Base-by-base conservation (phyloP, 345 rosid species). In the Punica granatum region DNA sequence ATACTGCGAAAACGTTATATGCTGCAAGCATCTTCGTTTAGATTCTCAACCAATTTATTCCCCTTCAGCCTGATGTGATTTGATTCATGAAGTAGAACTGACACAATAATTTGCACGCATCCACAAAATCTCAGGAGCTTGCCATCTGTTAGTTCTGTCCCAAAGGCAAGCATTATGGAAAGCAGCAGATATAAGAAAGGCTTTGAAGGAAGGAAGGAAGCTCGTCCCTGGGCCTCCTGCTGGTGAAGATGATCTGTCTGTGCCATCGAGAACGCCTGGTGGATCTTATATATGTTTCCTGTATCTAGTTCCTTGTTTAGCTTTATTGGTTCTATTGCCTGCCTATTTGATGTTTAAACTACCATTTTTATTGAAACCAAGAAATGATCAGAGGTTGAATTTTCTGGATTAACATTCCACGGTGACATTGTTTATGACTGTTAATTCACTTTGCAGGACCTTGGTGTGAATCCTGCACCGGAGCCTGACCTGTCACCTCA, bases 21-120 rank as follows among this genome's bases (percentile, higher is more conserved):
- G 99, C 99, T 8, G 98, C 98, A 5, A 91, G 88, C 85, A 86
- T 94, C 58, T 94, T 94, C 86, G 91, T 94, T 71, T 96, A 94
- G 80, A 86, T 91, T 71, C 19, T 91, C 62, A 83, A 73, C 74
- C 99, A 94, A 76, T 94, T 89, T 75, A 96, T 98, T 41, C 76
- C 76, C 0, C 85, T 94, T 67, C 95, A 76, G 72, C 92, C 96
- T 10, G 98, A 94, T 74, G 99, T 94, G 69, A 89, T 98, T 83
- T 14, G 61, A 56, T 56, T 30, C 19, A 56, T 56, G 33, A 56
- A 3, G 61, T 18, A 7, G 66, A 21, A 39, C 43, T 33, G 3
- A 31, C 44, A 11, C 9, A 26, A 5, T 37, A 37, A 13, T 56
- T 26, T 51, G 58, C 14, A 23, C 13, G 5, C 19, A 9, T 51